Evolutionary conservation across 108 stramenopile species (phyloP).

Genomic region (Hondaea fermentalgiana): DNA sequence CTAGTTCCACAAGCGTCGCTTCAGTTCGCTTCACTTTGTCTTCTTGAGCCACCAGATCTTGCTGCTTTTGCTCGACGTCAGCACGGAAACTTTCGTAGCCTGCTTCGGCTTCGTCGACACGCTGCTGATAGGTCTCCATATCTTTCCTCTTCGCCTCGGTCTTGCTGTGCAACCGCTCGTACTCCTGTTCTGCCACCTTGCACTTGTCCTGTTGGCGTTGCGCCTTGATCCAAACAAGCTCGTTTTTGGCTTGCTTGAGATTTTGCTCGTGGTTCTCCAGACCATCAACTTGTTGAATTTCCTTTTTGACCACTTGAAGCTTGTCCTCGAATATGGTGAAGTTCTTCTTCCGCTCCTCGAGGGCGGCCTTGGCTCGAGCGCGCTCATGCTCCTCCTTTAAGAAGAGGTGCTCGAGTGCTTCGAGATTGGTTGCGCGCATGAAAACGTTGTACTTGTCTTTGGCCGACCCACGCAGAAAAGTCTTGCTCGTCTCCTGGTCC

Average conservation of each 20-base stretch:
- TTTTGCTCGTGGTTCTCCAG: not conserved
- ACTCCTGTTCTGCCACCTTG: too few relatives aligned
- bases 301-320: not conserved
- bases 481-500: slow-evolving; percentile 94
- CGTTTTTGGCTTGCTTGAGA: not conserved
- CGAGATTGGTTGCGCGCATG: slow-evolving; percentile 78
- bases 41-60: too few relatives aligned
- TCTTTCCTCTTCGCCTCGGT: too few relatives aligned
- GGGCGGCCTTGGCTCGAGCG: not conserved
- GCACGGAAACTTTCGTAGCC: too few relatives aligned
- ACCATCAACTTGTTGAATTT: not conserved
- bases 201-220: too few relatives aligned
- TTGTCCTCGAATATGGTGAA: not conserved
- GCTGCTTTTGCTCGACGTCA: too few relatives aligned
- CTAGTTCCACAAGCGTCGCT: too few relatives aligned
- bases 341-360: not conserved
- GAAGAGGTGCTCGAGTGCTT: not conserved
- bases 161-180: too few relatives aligned
- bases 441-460: slow-evolving; percentile 89
- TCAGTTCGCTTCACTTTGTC: too few relatives aligned
- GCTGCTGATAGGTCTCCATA: too few relatives aligned
- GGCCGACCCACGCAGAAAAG: slow-evolving; percentile 79
- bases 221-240: not conserved
- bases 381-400: not conserved
- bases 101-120: too few relatives aligned